Conservation (phyloP, 257 asterid genomes). For the Solanum commersonii region DNA sequence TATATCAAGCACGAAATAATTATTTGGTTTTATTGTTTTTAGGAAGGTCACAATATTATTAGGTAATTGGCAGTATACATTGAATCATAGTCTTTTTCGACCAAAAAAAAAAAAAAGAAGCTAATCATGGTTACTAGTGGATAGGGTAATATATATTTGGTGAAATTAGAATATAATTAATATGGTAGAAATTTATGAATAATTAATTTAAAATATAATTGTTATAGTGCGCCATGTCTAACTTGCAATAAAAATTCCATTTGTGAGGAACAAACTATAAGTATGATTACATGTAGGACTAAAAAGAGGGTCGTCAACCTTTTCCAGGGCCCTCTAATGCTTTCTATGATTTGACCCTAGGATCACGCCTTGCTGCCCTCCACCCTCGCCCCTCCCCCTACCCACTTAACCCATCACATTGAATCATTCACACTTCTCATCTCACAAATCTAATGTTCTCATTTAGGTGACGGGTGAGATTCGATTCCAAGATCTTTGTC, state of each 20-base stretch:
- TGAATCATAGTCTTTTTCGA: background rate
- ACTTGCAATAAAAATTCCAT: conserved; percentile 13
- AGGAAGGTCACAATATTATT: background rate
- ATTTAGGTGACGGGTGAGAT: too few relatives aligned
- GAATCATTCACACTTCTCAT: background rate
- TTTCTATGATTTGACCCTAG: conserved; percentile 38
- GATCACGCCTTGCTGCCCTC: conserved; percentile 58
- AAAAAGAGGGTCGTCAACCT: background rate
- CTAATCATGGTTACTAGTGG: background rate
- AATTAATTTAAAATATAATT: background rate
- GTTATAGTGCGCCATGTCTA: conserved; percentile 35
- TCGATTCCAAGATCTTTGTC: accelerated
- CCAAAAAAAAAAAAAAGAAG: background rate
- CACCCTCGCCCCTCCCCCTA: background rate
- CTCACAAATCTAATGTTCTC: background rate
- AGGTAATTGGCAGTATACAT: background rate
- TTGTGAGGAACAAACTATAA: conserved; percentile 11
- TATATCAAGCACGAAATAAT: background rate
- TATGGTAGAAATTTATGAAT: background rate
- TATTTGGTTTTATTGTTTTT: background rate
- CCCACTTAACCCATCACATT: background rate
- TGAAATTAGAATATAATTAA: background rate
- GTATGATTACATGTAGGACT: conserved; percentile 38
- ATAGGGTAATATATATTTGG: background rate
- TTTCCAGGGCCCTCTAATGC: conserved; percentile 7